Percentiles rank a stretch among this genome's conserved stretches.
These are phyloP conservation scores for Kingdonia uniflora DNA, from an alignment of 164 flowering plant genomes.

Conservation along the genomic window DNA sequence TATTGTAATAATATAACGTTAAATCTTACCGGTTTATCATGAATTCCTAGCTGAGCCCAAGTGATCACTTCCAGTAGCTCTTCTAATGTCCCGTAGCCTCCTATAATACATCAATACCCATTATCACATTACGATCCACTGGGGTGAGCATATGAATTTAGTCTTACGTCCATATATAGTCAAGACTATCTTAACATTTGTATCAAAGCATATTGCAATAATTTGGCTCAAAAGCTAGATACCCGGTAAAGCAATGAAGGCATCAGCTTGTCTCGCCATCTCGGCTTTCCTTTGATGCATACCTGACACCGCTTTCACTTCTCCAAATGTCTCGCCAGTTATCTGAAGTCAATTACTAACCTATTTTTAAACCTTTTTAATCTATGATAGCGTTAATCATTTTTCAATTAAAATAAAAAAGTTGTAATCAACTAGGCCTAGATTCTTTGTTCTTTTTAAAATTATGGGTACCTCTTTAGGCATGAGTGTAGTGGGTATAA, in stretches of 20 bases:
- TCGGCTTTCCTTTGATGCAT: conserved; percentile 90
- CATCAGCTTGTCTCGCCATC: conserved; percentile 88
- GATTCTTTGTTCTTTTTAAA: not conserved
- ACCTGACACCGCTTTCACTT: conserved; percentile 58
- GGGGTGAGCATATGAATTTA: too few species aligned
- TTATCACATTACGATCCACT: too few species aligned
- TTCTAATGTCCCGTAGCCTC: conserved; percentile 70
- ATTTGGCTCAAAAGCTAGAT: not conserved
- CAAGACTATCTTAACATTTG: not conserved
- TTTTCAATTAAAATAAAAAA: not conserved
- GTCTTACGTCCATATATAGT: too few species aligned
- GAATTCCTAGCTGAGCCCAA: conserved; percentile 75
- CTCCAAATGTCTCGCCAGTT: conserved; percentile 67
- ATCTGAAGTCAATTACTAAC: conserved; percentile 26
- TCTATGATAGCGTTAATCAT: too few species aligned
- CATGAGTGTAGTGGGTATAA: conserved; percentile 70
- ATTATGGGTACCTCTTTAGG: conserved; percentile 49
- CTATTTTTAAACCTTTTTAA: not conserved
- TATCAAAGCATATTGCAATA: not conserved
- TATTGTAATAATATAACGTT: not conserved
- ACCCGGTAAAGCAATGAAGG: conserved; percentile 84
- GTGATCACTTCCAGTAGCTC: conserved; percentile 70
- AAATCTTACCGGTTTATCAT: conserved; percentile 49
- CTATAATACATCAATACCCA: conserved; percentile 11
- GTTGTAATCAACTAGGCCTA: not conserved